Conservation (phyloP, 768 basidiomycete species). For the Leccinum sublutescens region DNA sequence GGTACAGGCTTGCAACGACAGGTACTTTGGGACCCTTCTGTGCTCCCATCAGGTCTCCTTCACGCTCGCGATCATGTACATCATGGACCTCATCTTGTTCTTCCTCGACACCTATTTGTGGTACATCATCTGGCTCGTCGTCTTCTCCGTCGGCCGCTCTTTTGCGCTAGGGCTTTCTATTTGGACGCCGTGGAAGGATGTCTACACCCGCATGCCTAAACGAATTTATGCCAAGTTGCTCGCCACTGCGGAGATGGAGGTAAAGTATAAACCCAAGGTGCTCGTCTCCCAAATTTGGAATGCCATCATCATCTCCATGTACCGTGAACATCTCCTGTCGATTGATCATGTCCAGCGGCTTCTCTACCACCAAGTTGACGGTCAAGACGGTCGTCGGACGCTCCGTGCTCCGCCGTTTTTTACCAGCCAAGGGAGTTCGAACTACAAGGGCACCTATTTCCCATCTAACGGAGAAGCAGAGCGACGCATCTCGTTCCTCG, state of each 20-base stretch:
- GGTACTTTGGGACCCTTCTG: constrained; percentile 71
- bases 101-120: constrained; percentile 99
- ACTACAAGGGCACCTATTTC: constrained; percentile 83
- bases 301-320: constrained; percentile 99
- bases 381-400: constrained; percentile 83
- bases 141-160: constrained; percentile 87
- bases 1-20: constrained; percentile 88
- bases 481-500: constrained; percentile 97
- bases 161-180: constrained; percentile 94
- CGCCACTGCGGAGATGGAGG: constrained; percentile 96
- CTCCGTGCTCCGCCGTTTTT: constrained; percentile 98
- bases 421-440: constrained; percentile 80
- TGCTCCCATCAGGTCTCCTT: constrained; percentile 94
- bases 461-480: constrained; percentile 93
- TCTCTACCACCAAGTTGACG: constrained; percentile 95
- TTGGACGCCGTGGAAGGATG: constrained; percentile 99
- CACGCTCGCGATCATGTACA: constrained; percentile 93
- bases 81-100: constrained; percentile 97
- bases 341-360: constrained; percentile 98
- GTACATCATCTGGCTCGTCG: constrained; percentile 99
- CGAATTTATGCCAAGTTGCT: constrained; percentile 96
- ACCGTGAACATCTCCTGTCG: constrained; percentile 94
- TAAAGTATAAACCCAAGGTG: constrained; percentile 99
- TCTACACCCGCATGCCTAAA: constrained; percentile 94
- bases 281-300: constrained; percentile 99